A percentile compares a stretch with the other conserved stretches of the same genome.
These are phyloP conservation scores for Cyclotella choctawhatcheeana DNA, from an alignment of 108 stramenopile species.

Conservation along the genomic window DNA sequence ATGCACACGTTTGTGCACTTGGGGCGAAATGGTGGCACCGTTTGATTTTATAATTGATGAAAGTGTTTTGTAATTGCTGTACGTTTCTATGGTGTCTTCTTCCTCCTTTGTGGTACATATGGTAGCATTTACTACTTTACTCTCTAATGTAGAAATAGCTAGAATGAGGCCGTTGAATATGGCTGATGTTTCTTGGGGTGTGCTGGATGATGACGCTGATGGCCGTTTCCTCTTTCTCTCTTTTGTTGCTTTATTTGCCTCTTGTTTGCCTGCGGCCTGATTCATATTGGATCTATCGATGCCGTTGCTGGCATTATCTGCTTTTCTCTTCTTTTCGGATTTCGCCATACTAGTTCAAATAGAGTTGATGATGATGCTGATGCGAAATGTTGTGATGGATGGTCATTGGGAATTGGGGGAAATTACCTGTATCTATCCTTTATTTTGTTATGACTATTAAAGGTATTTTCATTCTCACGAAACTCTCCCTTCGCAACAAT, in stretches of 20 bases:
- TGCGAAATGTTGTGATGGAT: too few species aligned
- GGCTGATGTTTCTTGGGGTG: not conserved
- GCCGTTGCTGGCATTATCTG: not conserved
- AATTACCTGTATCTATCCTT: too few species aligned
- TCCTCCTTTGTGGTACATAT: constrained; percentile 9
- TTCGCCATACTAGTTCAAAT: too few species aligned
- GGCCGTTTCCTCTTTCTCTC: not conserved
- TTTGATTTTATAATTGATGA: constrained; percentile 7
- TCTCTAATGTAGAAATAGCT: constrained; percentile 64
- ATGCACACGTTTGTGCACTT: constrained; percentile 72
- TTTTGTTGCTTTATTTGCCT: not conserved
- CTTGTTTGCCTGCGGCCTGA: not conserved
- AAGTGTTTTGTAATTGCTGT: constrained; percentile 25
- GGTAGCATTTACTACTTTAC: constrained; percentile 10
- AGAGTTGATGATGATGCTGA: too few species aligned
- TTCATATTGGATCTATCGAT: not conserved
- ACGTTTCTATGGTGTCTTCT: not conserved
- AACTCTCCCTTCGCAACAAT: too few species aligned
- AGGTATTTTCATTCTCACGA: too few species aligned
- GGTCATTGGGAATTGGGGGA: too few species aligned
- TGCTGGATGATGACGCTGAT: not conserved
- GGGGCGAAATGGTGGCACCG: constrained; percentile 66
- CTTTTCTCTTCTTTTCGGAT: not conserved
- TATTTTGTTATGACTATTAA: too few species aligned
- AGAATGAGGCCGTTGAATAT: constrained; percentile 57